These are phyloP conservation scores for Mycena leptocephala DNA, from an alignment of 768 basidiomycete species.

Conservation along the genomic window DNA sequence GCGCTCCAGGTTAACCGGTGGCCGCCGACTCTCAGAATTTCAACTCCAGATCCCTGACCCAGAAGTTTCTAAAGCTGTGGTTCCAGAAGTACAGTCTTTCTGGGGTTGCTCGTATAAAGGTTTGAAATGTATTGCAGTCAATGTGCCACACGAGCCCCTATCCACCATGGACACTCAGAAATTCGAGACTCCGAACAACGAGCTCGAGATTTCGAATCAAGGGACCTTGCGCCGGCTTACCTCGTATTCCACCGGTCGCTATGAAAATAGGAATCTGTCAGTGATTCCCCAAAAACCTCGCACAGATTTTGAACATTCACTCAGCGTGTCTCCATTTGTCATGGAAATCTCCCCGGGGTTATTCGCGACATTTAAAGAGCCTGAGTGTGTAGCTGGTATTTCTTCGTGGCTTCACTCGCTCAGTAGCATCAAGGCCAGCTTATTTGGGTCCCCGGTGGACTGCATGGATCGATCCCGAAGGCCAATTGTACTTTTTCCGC, in stretches of 20 bases:
- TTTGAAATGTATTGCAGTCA: too few relatives aligned
- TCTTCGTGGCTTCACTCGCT: not conserved
- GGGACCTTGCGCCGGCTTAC: constrained; percentile 11
- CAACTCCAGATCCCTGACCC: too few relatives aligned
- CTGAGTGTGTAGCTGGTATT: constrained; percentile 12
- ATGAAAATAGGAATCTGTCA: constrained; percentile 18
- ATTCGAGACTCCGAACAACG: not conserved
- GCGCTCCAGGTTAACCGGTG: too few relatives aligned
- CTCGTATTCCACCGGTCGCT: constrained; percentile 2
- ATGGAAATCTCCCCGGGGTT: constrained; percentile 23
- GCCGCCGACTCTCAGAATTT: too few relatives aligned
- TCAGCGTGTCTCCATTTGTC: constrained; percentile 8
- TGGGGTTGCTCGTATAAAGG: too few relatives aligned
- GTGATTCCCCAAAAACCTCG: not conserved
- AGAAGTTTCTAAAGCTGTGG: too few relatives aligned
- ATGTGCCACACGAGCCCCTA: too few relatives aligned
- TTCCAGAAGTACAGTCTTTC: too few relatives aligned
- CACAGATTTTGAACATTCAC: not conserved
- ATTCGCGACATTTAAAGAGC: constrained; percentile 11
- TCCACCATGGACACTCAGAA: constrained; percentile 7
- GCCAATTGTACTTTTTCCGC: constrained; percentile 68
- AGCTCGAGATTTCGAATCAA: not conserved
- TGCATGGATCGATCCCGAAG: constrained; percentile 69
- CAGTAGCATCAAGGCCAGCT: not conserved
- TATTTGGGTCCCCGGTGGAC: constrained; percentile 65